A percentile compares a stretch with the other conserved stretches of the same genome.
Conservation (phyloP, 148 eudicot genomes). For the Rhododendron mucronatum region DNA sequence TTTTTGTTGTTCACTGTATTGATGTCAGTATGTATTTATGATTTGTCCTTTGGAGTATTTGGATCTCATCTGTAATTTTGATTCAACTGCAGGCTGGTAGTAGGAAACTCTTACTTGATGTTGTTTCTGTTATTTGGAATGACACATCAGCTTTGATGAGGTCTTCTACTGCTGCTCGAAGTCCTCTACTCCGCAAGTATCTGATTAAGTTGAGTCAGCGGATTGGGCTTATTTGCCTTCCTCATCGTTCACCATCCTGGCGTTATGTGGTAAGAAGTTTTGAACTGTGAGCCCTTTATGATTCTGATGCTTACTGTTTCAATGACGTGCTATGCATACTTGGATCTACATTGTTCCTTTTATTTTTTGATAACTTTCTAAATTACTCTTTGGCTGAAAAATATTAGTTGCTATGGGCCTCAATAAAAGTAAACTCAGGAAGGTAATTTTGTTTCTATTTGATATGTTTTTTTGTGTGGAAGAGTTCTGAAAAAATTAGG, state of each 20-base stretch:
- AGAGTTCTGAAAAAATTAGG: not conserved
- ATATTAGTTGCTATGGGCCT: not conserved
- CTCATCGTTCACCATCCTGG: slow-evolving; percentile 81
- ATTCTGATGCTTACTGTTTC: slow-evolving; percentile 3
- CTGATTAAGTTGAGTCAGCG: slow-evolving; percentile 83
- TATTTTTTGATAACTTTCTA: not conserved
- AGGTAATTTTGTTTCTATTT: not conserved
- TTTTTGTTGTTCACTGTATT: not conserved
- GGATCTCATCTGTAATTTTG: not conserved
- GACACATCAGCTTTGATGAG: slow-evolving; percentile 69
- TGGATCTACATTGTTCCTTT: not conserved
- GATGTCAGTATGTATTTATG: not conserved
- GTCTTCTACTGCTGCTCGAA: slow-evolving; percentile 64
- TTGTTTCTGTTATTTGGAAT: slow-evolving; percentile 69
- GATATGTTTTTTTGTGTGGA: not conserved
- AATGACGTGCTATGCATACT: not conserved
- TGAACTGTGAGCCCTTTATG: slow-evolving; percentile 3
- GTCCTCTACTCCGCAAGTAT: slow-evolving; percentile 92
- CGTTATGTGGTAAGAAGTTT: slow-evolving; percentile 67
- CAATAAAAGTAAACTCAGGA: not conserved
- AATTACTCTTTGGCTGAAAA: not conserved
- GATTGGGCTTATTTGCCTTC: slow-evolving; percentile 74
- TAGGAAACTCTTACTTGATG: slow-evolving; percentile 54
- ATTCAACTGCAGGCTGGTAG: slow-evolving; percentile 61
- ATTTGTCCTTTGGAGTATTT: not conserved